Base-by-base conservation (phyloP, 1,284 basidiomycete species). In the Vanrija sp. region DNA sequence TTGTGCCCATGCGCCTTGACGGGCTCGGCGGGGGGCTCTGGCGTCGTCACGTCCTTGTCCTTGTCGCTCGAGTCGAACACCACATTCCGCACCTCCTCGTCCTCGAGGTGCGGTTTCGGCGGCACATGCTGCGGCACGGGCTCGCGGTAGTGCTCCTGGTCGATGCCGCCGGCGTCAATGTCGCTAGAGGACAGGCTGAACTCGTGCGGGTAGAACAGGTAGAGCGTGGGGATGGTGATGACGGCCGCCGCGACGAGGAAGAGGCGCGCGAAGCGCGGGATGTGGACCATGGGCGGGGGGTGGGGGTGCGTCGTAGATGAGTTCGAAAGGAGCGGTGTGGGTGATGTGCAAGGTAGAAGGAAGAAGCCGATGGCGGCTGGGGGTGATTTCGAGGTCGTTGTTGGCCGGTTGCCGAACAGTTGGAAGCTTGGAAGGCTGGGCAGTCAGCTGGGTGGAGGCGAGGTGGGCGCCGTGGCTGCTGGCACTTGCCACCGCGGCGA, bases 131-230 rank as follows among this genome's bases (percentile, higher is more conserved):
- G 31, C 10, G 31, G 31, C 31, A 35, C 37, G 16, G 61, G 62
- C 37, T 41, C 44, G 37, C 65, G 59, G 54, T 60, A 68, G 45
- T 72, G 71, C 7, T 58, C 56, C 20, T 60, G 63, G 53, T 72
- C 72, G 42, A 74, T 71, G 6, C 71, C 71, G 18, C 71, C 72
- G 2, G 64, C 56, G 59, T 71, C 67, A 56, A 64, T 62, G 7
- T 38, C 35, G 18, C 45, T 12, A 6, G 45, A 44, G 9, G 41
- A 20, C 18, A 49, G 42, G 24, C 45, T 36, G 36, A 53, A 37
- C 41, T 46, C 25, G 44, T 47, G 48, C 15, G 63, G 64, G 52
- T 72, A 71, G 46, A 72, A 60, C 45, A 75, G 20, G 57, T 69
- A 71, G 12, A 71, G 49, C 0, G 69, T 57, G 0, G 72, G 63